Percentiles rank a stretch among this genome's conserved stretches.
phyloP scores from a whole-genome alignment of 2,329 filamentous ascomycete genomes.

The Fonsecaea pedrosoi region DNA sequence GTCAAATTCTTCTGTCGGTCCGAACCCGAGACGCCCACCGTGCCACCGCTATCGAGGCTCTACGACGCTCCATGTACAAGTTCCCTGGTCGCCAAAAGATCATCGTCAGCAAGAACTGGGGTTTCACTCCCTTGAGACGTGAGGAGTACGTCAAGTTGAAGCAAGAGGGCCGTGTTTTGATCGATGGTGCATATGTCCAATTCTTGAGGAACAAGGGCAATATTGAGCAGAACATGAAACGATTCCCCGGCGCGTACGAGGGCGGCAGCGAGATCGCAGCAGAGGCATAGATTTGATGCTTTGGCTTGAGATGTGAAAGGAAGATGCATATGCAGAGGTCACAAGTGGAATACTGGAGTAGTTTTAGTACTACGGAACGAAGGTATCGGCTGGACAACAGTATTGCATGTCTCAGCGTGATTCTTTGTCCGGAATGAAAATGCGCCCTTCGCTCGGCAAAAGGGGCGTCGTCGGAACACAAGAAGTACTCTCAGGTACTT shows the following conservation, averaged over 20 bases:
- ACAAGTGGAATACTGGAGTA: conserved; percentile 1
- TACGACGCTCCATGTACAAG: conserved; percentile 99
- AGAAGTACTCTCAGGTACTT: conserved; percentile 6
- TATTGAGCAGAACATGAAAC: conserved; percentile 84
- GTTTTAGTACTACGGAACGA: neutral
- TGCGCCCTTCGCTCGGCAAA: neutral
- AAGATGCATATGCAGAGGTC: neutral
- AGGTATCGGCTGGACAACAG: neutral
- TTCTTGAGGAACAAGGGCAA: conserved; percentile 95
- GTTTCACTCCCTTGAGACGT: conserved; percentile 96
- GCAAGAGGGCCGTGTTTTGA: conserved; percentile 89
- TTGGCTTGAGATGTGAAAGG: neutral
- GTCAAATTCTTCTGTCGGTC: conserved; percentile 97
- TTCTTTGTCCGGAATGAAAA: neutral
- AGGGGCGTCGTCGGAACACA: neutral
- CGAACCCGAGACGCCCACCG: conserved; percentile 96
- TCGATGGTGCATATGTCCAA: conserved; percentile 99
- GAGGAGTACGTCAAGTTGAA: conserved; percentile 98
- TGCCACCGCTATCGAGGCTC: conserved; percentile 92
- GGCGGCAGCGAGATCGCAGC: conserved; percentile 51
- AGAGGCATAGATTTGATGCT: conserved; percentile 50
- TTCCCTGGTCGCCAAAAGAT: conserved; percentile 99
- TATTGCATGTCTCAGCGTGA: neutral
- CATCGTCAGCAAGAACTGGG: conserved; percentile 99
- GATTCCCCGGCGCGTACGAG: conserved; percentile 87